phyloP scores from a whole-genome alignment of 1,284 basidiomycete species.

The Porodaedalea pini region DNA sequence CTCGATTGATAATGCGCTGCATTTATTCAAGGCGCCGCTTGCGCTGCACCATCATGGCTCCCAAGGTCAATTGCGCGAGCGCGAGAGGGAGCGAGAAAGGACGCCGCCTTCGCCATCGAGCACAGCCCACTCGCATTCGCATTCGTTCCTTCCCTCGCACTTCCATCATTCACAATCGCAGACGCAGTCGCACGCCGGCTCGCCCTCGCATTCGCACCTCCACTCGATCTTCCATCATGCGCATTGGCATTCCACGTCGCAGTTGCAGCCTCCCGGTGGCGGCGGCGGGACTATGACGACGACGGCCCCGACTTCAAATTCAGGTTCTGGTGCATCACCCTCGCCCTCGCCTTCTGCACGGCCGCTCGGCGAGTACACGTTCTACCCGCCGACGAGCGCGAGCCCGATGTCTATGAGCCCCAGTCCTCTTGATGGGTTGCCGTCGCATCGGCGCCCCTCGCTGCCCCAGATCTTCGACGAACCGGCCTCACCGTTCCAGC shows the following conservation, averaged over 20 bases:
- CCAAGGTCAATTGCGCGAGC: slow-evolving; percentile 15
- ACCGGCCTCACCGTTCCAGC: slow-evolving; percentile 6
- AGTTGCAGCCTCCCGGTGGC: not conserved
- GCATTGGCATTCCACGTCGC: slow-evolving; percentile 11
- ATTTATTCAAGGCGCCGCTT: slow-evolving; percentile 14
- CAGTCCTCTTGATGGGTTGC: not conserved
- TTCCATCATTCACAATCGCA: not conserved
- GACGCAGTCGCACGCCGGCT: not conserved
- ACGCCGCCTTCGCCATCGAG: slow-evolving; percentile 13
- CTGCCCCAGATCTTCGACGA: slow-evolving; percentile 18
- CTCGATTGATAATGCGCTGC: slow-evolving; percentile 19
- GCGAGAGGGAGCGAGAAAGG: not conserved
- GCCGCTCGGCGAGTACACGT: slow-evolving; percentile 11
- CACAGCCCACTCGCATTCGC: not conserved
- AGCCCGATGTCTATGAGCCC: not conserved
- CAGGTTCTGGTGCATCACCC: not conserved
- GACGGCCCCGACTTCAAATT: not conserved
- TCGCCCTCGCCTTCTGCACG: not conserved
- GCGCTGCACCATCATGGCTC: slow-evolving; percentile 16
- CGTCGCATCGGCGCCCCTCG: slow-evolving; percentile 18
- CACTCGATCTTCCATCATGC: not conserved
- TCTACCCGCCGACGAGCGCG: not conserved
- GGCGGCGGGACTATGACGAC: not conserved
- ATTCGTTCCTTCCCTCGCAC: not conserved
- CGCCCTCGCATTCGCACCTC: not conserved